Conservation (phyloP, 169 alveolate species). For the Amoebophrya sp. region DNA sequence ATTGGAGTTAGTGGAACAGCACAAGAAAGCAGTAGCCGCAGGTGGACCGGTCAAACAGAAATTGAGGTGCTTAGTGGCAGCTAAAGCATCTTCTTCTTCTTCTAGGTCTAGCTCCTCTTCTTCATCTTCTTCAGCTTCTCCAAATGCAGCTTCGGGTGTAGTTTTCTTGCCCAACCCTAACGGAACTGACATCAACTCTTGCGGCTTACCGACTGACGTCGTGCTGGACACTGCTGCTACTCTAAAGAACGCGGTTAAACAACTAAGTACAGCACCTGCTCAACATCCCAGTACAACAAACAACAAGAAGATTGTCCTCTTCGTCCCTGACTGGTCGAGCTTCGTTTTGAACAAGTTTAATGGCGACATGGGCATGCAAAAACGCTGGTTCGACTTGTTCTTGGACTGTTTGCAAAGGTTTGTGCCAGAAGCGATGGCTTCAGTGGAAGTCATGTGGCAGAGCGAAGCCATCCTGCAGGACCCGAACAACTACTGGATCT, state of each 20-base stretch:
- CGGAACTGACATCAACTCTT: background rate
- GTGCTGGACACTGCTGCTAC: background rate
- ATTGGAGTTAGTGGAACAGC: background rate
- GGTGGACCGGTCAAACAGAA: background rate
- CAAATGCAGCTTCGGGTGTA: no score
- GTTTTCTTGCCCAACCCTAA: background rate
- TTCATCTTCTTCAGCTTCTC: no score
- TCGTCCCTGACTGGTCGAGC: no score
- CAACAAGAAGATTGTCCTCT: no score
- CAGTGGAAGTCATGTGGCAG: background rate
- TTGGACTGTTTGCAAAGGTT: background rate
- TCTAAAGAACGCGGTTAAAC: no score
- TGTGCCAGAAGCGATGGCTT: background rate
- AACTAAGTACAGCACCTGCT: no score
- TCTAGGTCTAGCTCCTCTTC: no score
- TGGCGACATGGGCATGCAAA: background rate
- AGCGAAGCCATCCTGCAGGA: background rate
- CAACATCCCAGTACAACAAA: no score
- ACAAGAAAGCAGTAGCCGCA: background rate
- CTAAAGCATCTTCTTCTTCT: no score
- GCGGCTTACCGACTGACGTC: background rate
- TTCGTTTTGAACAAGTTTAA: background rate
- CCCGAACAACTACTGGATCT: constrained; percentile 21
- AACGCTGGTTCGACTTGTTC: background rate
- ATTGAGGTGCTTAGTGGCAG: no score